Evolutionary conservation across 345 rosid genomes (phyloP), one percentile per base, ranked within the genome.

Genomic region (Arabidopsis arenosa): DNA sequence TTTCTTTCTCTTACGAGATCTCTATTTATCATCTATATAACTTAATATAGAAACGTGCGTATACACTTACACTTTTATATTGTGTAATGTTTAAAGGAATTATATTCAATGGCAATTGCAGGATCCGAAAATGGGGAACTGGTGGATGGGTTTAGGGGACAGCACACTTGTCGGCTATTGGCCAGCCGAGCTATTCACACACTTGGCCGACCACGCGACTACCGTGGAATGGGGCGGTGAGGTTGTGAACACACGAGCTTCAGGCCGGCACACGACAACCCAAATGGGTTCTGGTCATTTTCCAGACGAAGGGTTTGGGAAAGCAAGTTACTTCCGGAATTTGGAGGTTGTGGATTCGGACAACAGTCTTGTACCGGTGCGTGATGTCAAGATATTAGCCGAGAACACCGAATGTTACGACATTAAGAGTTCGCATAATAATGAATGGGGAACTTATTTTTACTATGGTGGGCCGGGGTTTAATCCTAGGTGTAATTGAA

Each of bases 221-320:
- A 90, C 93, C 86, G 96, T 95, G 73, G 97, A 92, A 73, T 95
- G 97, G 97, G 98, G 99, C 0, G 97, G 99, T 6, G 99, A 95
- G 59, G 93, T 95, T 36, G 97, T 95, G 60, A 95, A 95, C 84
- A 83, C 98, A 5, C 83, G 97, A 62, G 85, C 90, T 78, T 79
- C 89, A 13, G 97, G 96, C 13, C 26, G 77, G 55, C 99, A 92
- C 89, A 95, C 99, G 2, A 73, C 90, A 3, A 95, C 99, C 4
- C 94, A 95, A 55, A 95, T 95, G 99, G 99, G 99, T 2, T 95
- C 99, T 1, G 99, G 99, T 76, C 88, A 84, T 49, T 95, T 92
- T 32, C 87, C 98, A 0, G 89, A 81, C n/a, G 93, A 90, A 0
- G 99, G 99, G 37, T 95, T 95, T 11, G 86, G 90, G 0, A 87